phyloP scores from a whole-genome alignment of 306 rosid genomes.

The Lithocarpus polystachyus region DNA sequence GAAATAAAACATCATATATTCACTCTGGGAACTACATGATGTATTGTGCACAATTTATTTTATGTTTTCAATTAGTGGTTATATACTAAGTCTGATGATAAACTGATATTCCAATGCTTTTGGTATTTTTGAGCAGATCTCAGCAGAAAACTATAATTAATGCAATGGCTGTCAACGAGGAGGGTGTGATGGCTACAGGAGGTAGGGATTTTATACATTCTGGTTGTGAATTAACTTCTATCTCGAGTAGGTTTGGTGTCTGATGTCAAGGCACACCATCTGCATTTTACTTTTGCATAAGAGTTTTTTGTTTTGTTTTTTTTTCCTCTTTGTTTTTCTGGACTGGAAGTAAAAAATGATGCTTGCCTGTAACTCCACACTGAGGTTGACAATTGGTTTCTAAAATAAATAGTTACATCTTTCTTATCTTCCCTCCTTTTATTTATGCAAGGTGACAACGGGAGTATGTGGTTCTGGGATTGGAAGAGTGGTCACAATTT shows the following conservation, averaged over 20 bases:
- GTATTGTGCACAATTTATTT: not conserved
- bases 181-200: slow-evolving; percentile 94
- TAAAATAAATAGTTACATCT: not conserved
- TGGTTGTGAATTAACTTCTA: not conserved
- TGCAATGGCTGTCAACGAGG: slow-evolving; percentile 96
- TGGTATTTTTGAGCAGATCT: slow-evolving; percentile 51
- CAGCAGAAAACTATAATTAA: slow-evolving; percentile 97
- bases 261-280: not conserved
- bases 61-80: not conserved
- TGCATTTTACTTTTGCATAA: not conserved
- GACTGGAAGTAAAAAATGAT: not conserved
- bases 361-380: not conserved
- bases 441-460: slow-evolving; percentile 77
- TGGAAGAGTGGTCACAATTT: slow-evolving; percentile 99
- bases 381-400: not conserved
- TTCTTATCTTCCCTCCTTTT: not conserved
- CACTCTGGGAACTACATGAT: too few relatives aligned
- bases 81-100: not conserved
- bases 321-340: not conserved
- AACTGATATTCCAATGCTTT: slow-evolving; percentile 11
- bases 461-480: slow-evolving; percentile 99
- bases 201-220: slow-evolving; percentile 46
- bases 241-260: not conserved
- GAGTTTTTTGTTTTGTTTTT: not conserved
- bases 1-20: too few relatives aligned